Conservation (phyloP, 2,329 filamentous ascomycete genomes). For the Ophiostoma novo-ulmi region DNA sequence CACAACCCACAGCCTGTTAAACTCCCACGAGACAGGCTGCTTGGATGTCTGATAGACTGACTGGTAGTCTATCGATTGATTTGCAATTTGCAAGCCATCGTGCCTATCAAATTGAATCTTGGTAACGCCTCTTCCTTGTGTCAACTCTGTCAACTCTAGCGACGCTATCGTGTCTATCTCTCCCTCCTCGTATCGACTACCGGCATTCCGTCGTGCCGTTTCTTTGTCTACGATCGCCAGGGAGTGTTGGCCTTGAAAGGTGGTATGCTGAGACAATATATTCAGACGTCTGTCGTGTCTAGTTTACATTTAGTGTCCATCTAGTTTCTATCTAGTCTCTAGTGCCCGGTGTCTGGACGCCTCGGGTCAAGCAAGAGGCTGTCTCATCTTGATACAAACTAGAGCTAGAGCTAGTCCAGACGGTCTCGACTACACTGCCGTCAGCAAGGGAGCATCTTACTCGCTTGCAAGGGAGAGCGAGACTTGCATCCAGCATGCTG, state of each 20-base stretch:
- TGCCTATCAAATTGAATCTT: neutral
- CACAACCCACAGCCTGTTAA: too few species aligned
- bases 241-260: neutral
- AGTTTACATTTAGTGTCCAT: too few species aligned
- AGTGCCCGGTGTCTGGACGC: too few species aligned
- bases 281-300: neutral
- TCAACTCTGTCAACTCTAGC: neutral
- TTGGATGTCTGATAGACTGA: neutral
- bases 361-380: neutral
- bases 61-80: neutral
- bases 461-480: neutral
- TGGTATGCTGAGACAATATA: neutral
- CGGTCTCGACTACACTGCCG: neutral
- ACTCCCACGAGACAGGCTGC: neutral
- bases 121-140: neutral
- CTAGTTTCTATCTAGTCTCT: too few species aligned
- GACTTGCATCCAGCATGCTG: constrained; percentile 1
- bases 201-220: neutral
- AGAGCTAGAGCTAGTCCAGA: neutral
- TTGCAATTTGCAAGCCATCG: neutral
- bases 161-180: neutral
- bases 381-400: constrained; percentile 1
- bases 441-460: constrained; percentile 1
- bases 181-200: neutral
- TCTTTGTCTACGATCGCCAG: constrained; percentile 7